Conservation (phyloP, 2,329 filamentous ascomycete species). For the Emmonsia crescens region DNA sequence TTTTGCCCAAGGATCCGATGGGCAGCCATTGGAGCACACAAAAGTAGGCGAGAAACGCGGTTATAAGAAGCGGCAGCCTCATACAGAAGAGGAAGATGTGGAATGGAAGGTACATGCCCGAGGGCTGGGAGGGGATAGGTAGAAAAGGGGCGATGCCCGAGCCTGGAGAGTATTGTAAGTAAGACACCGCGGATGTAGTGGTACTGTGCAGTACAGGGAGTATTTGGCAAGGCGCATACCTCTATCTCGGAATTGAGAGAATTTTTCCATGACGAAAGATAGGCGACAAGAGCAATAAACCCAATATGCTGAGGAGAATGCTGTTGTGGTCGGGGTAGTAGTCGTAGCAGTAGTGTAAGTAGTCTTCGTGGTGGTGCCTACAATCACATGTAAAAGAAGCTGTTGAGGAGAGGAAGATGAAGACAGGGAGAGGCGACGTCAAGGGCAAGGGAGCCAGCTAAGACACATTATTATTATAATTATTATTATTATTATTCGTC, state of each 20-base stretch:
- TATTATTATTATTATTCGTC: background rate
- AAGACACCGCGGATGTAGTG: background rate
- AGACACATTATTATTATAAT: background rate
- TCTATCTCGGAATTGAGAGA: slow-evolving; percentile 83
- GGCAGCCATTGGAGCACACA: slow-evolving; percentile 73
- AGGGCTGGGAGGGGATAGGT: slow-evolving; percentile 58
- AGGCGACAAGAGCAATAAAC: background rate
- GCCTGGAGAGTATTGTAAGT: slow-evolving; percentile 47
- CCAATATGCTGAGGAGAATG: background rate
- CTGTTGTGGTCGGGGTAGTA: background rate
- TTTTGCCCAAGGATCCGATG: slow-evolving; percentile 57
- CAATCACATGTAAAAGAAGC: background rate
- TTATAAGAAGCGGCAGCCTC: slow-evolving; percentile 66
- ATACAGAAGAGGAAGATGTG: slow-evolving; percentile 66
- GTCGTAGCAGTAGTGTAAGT: background rate
- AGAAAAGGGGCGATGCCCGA: slow-evolving; percentile 96
- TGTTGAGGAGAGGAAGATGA: background rate
- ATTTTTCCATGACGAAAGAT: slow-evolving; percentile 71
- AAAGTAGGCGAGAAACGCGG: slow-evolving; percentile 61
- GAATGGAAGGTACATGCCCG: slow-evolving; percentile 52
- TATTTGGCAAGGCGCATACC: slow-evolving; percentile 40
- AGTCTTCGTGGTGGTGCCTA: background rate
- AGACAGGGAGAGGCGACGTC: background rate
- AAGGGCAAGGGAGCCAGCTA: background rate
- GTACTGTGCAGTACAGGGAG: slow-evolving; percentile 3